Evolutionary conservation across 768 basidiomycete species (phyloP), one percentile per base, ranked within the genome.

Genomic region (Fomitopsis pulvina): DNA sequence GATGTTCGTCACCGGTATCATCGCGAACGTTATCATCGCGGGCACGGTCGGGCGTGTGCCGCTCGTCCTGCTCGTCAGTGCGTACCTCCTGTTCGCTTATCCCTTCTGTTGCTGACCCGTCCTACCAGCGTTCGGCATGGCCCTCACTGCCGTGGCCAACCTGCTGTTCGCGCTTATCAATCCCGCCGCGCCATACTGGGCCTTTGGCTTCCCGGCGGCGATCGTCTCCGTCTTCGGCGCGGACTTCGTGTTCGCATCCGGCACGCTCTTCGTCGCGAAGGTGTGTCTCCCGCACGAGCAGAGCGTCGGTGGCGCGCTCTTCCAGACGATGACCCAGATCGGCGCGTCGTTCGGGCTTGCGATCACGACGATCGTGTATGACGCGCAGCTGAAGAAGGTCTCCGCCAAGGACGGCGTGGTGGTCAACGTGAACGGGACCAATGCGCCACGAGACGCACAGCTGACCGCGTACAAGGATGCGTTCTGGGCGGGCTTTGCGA

Each of bases 251-350:
- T 90, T 80, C 58, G 69, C 88, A 0, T 68, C 80, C 0, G 89
- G 88, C 2, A 85, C 84, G 4, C 66, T 91, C 14, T 91, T 85
- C 57, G 77, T 88, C 38, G 83, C 87, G 2, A 84, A 82, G 58
- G 72, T 84, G 9, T 74, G 79, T 1, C 62, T 74, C 1, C 80
- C 79, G 2, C 73, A 84, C 48, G 88, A 91, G 57, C 88, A 91
- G 64, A 83, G 80, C 63, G 70, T 90, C 3, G 80, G 82, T 4
- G 87, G 85, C 2, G 88, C 80, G 10, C 51, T 89, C 18, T 89
- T 90, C 64, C 84, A 86, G 60, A 88, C 88, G 0, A 80, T 91
- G 77, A 83, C 77, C 4, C 83, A 85, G 70, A 83, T 89, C 12
- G 87, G 87, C 6, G 78, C 78, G 0, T 75, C 84, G 5, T 71